Evolutionary conservation across 345 rosid species (phyloP).

Genomic region (Citrus cavaleriei): DNA sequence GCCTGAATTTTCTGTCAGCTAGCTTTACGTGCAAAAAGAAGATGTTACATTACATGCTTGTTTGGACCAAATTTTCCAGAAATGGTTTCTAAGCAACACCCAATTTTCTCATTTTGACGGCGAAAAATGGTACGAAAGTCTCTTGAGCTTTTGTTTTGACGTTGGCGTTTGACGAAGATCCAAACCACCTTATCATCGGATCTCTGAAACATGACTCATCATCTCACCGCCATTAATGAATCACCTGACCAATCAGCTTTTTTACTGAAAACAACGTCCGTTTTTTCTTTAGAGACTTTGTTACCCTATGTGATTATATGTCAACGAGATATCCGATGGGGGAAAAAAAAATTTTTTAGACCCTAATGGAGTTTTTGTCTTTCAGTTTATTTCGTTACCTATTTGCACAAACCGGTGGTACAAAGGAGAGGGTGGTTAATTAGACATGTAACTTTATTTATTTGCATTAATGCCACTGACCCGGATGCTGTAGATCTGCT

Average conservation of each 20-base stretch:
- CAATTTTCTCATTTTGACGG: not conserved
- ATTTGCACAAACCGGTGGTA: too few relatives aligned
- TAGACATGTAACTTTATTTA: not conserved
- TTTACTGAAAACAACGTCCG: not conserved
- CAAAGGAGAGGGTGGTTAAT: not conserved
- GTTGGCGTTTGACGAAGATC: not conserved
- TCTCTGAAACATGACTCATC: slow-evolving; percentile 1
- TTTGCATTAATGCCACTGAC: slow-evolving; percentile 12
- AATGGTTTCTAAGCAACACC: not conserved
- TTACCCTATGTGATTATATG: not conserved
- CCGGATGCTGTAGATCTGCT: not conserved
- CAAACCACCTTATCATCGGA: not conserved
- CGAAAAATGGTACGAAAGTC: too few relatives aligned
- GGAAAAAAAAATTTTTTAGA: not conserved
- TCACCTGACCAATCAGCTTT: slow-evolving; percentile 7
- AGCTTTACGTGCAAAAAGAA: not conserved
- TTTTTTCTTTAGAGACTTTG: not conserved
- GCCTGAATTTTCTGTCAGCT: not conserved
- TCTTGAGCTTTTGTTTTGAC: not conserved
- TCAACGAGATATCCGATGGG: not conserved
- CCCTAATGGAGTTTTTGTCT: not conserved
- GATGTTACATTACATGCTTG: not conserved
- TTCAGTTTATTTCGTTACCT: not conserved
- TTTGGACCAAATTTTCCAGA: not conserved
- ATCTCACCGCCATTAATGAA: slow-evolving; percentile 16